Percentiles rank a stretch among this genome's conserved stretches.
These are phyloP conservation scores for Cyberlindnera subsufficiens DNA, from an alignment of 805 yeast genomes.

Conservation along the genomic window DNA sequence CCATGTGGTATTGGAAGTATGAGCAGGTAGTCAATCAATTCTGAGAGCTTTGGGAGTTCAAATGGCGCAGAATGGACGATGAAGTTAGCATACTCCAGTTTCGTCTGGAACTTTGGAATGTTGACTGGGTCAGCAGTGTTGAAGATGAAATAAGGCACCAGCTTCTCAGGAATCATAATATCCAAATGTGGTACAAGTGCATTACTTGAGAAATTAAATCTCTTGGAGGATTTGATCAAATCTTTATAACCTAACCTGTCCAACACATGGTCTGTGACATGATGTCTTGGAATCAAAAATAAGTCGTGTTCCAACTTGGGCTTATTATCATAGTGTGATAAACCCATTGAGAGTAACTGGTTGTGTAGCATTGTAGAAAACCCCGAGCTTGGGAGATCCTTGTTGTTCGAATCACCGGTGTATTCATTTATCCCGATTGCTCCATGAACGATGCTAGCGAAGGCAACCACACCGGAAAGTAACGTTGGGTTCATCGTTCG, in stretches of 20 bases:
- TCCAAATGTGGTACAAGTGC: slow-evolving; percentile 10
- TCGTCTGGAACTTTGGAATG: slow-evolving; percentile 10
- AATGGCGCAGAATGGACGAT: slow-evolving; percentile 33
- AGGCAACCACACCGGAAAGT: no score
- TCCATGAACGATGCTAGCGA: no score
- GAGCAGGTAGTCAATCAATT: slow-evolving; percentile 32
- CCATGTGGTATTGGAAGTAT: slow-evolving; percentile 29
- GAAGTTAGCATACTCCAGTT: slow-evolving; percentile 21
- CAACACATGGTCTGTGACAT: slow-evolving; percentile 19
- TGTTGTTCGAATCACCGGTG: no score
- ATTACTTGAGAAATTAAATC: slow-evolving; percentile 13
- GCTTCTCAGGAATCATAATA: slow-evolving; percentile 28
- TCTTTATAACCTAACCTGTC: slow-evolving; percentile 24
- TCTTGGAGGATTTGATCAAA: slow-evolving; percentile 19
- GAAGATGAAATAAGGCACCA: slow-evolving; percentile 33
- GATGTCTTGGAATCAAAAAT: slow-evolving; percentile 24
- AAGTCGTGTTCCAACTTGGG: slow-evolving; percentile 15
- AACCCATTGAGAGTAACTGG: slow-evolving; percentile 5
- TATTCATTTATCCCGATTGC: no score
- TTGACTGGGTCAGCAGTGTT: slow-evolving; percentile 24
- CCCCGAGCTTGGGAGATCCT: slow-evolving; percentile 1
- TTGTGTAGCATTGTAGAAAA: slow-evolving; percentile 3
- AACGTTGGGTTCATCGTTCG: no score
- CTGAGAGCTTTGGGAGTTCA: slow-evolving; percentile 28
- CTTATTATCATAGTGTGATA: not conserved